Evolutionary conservation across 345 rosid species (phyloP).

Genomic region (Pistacia atlantica): DNA sequence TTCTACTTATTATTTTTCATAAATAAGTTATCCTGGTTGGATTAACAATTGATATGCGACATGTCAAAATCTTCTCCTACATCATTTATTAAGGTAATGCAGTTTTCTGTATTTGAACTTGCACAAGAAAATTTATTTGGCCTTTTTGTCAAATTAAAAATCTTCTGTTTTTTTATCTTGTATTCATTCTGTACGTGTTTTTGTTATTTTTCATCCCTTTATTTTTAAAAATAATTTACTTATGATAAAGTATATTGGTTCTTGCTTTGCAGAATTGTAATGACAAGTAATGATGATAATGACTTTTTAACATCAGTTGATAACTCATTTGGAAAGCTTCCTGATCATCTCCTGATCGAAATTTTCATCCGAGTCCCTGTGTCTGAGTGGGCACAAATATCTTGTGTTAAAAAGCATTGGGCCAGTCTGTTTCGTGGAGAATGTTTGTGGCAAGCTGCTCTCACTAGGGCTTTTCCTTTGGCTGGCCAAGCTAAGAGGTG

Average conservation of each 20-base stretch:
- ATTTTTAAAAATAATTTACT: not conserved
- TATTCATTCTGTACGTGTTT: not conserved
- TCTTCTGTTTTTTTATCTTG: not conserved
- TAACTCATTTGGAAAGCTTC: constrained; percentile 58
- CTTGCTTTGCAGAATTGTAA: constrained; percentile 48
- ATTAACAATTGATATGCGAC: not conserved
- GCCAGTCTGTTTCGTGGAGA: constrained; percentile 67
- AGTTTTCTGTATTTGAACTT: not conserved
- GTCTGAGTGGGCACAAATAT: constrained; percentile 57
- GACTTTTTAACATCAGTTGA: constrained; percentile 30
- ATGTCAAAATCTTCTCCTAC: not conserved
- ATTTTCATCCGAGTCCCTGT: constrained; percentile 74
- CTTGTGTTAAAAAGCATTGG: constrained; percentile 80
- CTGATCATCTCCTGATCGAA: constrained; percentile 78
- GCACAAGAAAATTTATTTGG: not conserved
- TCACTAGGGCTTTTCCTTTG: constrained; percentile 52
- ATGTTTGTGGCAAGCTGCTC: constrained; percentile 87
- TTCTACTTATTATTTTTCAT: not conserved
- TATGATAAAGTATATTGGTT: not conserved
- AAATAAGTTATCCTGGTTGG: not conserved
- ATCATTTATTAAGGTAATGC: not conserved
- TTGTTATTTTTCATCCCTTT: not conserved
- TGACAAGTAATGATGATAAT: constrained; percentile 41
- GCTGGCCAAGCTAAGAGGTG: constrained; percentile 61
- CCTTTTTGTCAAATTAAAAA: not conserved